These are phyloP conservation scores for Penicillium herquei DNA, from an alignment of 495 filamentous ascomycete species.

Conservation along the genomic window DNA sequence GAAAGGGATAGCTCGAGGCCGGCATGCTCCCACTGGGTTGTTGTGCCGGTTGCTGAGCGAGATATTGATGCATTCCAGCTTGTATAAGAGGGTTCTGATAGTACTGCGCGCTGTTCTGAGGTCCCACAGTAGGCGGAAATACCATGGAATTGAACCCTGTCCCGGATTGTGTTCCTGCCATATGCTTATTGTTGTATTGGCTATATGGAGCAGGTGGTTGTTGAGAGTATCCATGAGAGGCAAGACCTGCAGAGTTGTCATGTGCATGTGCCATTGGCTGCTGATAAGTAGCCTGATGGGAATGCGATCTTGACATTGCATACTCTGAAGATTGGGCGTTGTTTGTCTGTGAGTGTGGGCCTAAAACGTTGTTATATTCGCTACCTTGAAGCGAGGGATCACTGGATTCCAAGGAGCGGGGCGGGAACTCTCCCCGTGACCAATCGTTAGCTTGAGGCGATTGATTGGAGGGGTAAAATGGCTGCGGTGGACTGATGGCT, in stretches of 20 bases:
- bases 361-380: neutral
- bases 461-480: conserved; percentile 9
- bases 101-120: conserved; percentile 1
- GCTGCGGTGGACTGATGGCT: conserved; percentile 3
- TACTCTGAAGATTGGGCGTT: neutral
- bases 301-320: conserved; percentile 12
- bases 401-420: conserved; percentile 2
- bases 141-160: conserved; percentile 1
- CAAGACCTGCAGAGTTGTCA: neutral
- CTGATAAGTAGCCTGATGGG: conserved; percentile 11
- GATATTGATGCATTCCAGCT: conserved; percentile 10
- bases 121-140: neutral
- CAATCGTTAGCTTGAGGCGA: conserved; percentile 5
- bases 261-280: neutral
- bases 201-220: conserved; percentile 1
- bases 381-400: neutral
- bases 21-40: neutral
- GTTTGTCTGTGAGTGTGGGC: no score
- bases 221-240: conserved; percentile 12
- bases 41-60: conserved; percentile 4
- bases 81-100: conserved; percentile 19
- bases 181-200: conserved; percentile 14
- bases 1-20: neutral
- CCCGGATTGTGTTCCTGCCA: conserved; percentile 12
- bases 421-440: conserved; percentile 4